Percentiles rank a stretch among this genome's conserved stretches.
Conservation (phyloP, 129 eudicot species). For the Chrysanthemum lavandulifolium region DNA sequence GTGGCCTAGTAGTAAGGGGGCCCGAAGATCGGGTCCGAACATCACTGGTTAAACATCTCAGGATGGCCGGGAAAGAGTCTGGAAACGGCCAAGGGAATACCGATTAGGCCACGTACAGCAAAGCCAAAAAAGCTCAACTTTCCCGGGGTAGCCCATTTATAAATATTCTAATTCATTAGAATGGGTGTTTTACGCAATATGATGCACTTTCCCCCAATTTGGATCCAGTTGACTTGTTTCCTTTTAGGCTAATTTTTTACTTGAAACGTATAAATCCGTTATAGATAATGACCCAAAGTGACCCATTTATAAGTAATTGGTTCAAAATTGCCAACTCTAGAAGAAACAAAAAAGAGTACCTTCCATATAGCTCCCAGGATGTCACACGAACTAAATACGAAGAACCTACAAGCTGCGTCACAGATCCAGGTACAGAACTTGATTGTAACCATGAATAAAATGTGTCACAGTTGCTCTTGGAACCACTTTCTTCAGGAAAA, state of each 20-base stretch:
- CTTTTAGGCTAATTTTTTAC: not conserved
- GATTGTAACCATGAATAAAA: slow-evolving; percentile 77
- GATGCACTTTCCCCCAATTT: too few relatives aligned
- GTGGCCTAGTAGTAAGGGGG: too few relatives aligned
- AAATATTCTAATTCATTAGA: too few relatives aligned
- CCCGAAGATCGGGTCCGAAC: not conserved
- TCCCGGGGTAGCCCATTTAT: too few relatives aligned
- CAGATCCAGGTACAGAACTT: slow-evolving; percentile 84
- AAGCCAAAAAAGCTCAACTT: too few relatives aligned
- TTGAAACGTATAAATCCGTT: not conserved
- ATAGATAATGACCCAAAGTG: not conserved
- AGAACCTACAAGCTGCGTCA: slow-evolving; percentile 77
- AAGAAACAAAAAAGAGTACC: slow-evolving; percentile 43
- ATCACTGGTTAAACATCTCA: too few relatives aligned
- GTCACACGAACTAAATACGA: slow-evolving; percentile 86
- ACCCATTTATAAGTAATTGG: not conserved
- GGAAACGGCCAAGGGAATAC: too few relatives aligned
- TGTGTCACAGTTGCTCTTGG: slow-evolving; percentile 34
- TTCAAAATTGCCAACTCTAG: not conserved
- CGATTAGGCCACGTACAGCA: too few relatives aligned
- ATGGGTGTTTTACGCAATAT: too few relatives aligned
- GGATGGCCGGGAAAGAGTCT: too few relatives aligned
- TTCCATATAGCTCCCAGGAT: slow-evolving; percentile 96
- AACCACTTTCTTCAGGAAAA: slow-evolving; percentile 56
- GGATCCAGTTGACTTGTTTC: not conserved